Percentiles rank a stretch among this genome's conserved stretches.
These are phyloP conservation scores for Globisporangium orthogonon DNA, from an alignment of 352 stramenopile genomes.

Conservation along the genomic window DNA sequence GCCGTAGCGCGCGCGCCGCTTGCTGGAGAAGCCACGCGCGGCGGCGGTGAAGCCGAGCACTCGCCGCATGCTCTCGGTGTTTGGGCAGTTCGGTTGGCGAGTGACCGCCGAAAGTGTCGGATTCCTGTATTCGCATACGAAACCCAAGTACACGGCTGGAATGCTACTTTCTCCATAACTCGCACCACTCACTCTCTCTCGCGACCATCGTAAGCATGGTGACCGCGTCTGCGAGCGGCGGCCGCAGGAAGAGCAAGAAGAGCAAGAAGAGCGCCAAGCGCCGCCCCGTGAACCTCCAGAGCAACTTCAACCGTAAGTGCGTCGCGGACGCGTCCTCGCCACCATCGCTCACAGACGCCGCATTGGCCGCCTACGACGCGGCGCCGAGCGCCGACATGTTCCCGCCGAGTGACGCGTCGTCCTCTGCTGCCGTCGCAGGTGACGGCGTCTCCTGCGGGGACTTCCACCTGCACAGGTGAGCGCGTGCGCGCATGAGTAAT, in stretches of 20 bases:
- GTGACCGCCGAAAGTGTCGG: background rate
- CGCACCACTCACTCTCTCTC: conserved; percentile 1
- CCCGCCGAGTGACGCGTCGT: conserved; percentile 20
- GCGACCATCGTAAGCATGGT: conserved; percentile 54
- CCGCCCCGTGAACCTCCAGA: conserved; percentile 78
- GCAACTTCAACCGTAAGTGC: conserved; percentile 85
- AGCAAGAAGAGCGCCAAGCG: conserved; percentile 65
- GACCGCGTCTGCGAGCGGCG: conserved; percentile 33
- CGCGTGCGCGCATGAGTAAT: too few species aligned
- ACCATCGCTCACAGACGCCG: background rate
- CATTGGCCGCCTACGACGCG: conserved; percentile 14
- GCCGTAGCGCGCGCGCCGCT: conserved; percentile 21
- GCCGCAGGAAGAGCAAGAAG: conserved; percentile 63
- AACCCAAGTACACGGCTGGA: too few species aligned
- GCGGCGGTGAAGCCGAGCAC: too few species aligned
- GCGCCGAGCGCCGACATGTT: conserved; percentile 69
- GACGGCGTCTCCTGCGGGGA: conserved; percentile 43
- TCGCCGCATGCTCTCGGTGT: too few species aligned
- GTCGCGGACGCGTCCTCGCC: conserved; percentile 6
- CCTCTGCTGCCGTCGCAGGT: conserved; percentile 52
- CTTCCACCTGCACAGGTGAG: conserved; percentile 83
- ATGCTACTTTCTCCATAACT: too few species aligned
- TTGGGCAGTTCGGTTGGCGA: too few species aligned
- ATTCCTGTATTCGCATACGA: background rate
- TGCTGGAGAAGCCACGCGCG: conserved; percentile 29